Percentiles rank a stretch among this genome's conserved stretches.
phyloP scores from a whole-genome alignment of 345 rosid genomes.

The Rhizophora mangle region DNA sequence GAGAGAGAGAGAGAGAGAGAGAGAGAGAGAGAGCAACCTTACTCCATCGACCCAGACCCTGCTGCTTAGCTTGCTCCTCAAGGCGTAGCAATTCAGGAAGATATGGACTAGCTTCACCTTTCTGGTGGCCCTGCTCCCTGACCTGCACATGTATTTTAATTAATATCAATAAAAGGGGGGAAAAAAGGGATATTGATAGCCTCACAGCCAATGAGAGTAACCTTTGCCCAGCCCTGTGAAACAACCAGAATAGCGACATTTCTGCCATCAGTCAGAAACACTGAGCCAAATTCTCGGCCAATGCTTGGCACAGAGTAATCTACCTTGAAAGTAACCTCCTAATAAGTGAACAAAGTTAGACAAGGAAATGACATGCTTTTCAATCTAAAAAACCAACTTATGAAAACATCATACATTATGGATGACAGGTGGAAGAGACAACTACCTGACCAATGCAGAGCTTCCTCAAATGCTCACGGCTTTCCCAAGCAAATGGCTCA shows the following conservation, averaged over 20 bases:
- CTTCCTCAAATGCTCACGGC: conserved; percentile 88
- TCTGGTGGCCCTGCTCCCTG: conserved; percentile 76
- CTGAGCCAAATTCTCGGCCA: conserved; percentile 88
- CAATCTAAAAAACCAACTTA: neutral
- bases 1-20: neutral
- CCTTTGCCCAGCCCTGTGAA: conserved; percentile 93
- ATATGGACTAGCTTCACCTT: conserved; percentile 87
- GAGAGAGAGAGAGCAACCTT: conserved; percentile 45
- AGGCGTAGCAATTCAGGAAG: conserved; percentile 55
- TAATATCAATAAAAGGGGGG: neutral
- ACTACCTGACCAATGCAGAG: conserved; percentile 94
- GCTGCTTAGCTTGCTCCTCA: conserved; percentile 78
- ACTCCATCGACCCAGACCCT: conserved; percentile 85
- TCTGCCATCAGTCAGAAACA: conserved; percentile 65
- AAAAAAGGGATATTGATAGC: neutral
- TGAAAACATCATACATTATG: neutral
- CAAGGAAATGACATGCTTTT: neutral
- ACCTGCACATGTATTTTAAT: conserved; percentile 46
- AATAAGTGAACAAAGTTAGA: conserved; percentile 14
- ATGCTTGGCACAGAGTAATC: conserved; percentile 73
- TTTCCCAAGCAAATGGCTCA: conserved; percentile 96
- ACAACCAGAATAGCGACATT: conserved; percentile 76
- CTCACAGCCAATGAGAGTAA: conserved; percentile 19
- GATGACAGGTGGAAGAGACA: neutral
- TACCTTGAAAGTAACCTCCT: conserved; percentile 90